Evolutionary conservation across 495 filamentous ascomycete species (phyloP), one percentile per base, ranked within the genome.

Genomic region (Letharia lupina): DNA sequence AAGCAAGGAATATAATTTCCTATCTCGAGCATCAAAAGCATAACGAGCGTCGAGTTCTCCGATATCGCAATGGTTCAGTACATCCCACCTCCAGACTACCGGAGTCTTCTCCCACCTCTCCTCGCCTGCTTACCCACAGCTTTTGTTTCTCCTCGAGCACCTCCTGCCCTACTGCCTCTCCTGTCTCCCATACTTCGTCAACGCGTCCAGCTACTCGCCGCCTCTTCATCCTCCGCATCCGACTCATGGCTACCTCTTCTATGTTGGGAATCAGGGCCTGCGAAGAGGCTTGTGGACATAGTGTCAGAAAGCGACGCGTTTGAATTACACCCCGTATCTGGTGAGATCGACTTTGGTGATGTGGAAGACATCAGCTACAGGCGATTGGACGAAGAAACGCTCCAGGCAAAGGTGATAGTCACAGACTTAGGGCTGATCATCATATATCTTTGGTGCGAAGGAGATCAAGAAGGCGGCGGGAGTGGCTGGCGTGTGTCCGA

Each of bases 161-260:
- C 93, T 18, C 85, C 87, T 45, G 87, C 86, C 47, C 80, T 96
- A 15, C 81, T 96, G 6, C 89, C 90, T 40, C 82, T 93, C 42
- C 86, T 98, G 54, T 90, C 94, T 6, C 93, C 94, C 10, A 94
- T 97, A 57, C 85, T 98, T 5, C 89, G 93, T 61, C 93, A 97
- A 73, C 84, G 94, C 52, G 83, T 97, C 11, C 85, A 91, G 70
- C 82, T 94, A 65, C 81, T 97, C 63, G 84, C 86, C 48, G 74
- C 78, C 4, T 74, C 78, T 6, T 72, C 75, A 23, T 75, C 81
- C 1, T 83, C 87, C 35, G 79, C 83, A 61, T 78, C 81, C 2
- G 89, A 93, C 28, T 89, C 90, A 67, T 98, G 94, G 94, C 86
- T 97, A 12, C 81, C 85, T 3, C 77, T 96, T n/a, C 82, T 98